phyloP scores from a whole-genome alignment of 208 protist species.

The Leishmania gerbilli region DNA sequence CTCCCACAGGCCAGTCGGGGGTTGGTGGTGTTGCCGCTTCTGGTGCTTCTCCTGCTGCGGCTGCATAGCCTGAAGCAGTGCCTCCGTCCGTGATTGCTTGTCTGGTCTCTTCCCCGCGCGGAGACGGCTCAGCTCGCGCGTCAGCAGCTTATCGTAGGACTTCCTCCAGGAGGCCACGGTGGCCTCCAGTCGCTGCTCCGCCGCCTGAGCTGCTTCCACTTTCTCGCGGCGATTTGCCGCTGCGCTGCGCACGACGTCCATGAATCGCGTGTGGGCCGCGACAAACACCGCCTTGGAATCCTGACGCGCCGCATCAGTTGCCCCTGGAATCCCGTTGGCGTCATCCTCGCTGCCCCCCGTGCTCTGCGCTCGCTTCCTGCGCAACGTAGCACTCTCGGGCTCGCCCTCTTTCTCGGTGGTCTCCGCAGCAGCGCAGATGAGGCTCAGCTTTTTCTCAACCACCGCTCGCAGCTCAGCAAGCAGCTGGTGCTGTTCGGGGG shows the following conservation, averaged over 20 bases:
- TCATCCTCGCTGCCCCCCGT: neutral
- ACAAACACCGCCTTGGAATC: neutral
- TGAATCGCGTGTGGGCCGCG: slow-evolving; percentile 21
- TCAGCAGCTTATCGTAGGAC: slow-evolving; percentile 7
- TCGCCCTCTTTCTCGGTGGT: neutral
- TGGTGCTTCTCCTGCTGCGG: neutral
- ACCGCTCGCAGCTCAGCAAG: slow-evolving; percentile 18
- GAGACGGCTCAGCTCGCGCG: neutral
- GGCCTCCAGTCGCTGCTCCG: slow-evolving; percentile 23
- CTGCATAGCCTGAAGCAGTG: neutral
- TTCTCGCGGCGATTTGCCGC: slow-evolving; percentile 13
- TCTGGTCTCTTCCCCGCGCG: neutral
- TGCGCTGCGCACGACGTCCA: slow-evolving; percentile 12
- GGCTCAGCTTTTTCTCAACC: slow-evolving; percentile 20
- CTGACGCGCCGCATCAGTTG: neutral
- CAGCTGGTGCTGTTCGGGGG: neutral
- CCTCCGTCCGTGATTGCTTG: slow-evolving; percentile 2
- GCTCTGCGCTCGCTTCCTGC: neutral
- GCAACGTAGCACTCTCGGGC: neutral
- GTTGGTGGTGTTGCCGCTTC: neutral
- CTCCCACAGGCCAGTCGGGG: neutral
- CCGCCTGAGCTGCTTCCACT: slow-evolving; percentile 17
- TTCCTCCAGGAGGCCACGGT: slow-evolving; percentile 17
- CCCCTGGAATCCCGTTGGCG: neutral
- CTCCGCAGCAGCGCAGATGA: slow-evolving; percentile 1